Evolutionary conservation across 73 alveolate species (phyloP).

Genomic region (Durusdinium trenchii): DNA sequence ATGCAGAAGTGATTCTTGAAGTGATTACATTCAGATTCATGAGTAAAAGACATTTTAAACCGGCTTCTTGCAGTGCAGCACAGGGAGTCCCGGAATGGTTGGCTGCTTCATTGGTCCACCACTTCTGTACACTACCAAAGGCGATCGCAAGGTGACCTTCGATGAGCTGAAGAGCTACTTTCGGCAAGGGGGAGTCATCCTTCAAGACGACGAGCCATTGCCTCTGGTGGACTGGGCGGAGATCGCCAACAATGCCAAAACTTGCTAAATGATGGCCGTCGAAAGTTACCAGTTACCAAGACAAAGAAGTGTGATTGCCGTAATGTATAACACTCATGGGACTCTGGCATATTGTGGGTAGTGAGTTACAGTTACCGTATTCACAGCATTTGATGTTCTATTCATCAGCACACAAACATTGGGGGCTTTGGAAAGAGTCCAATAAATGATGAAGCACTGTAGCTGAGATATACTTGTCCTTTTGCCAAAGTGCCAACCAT

Average conservation of each 20-base stretch:
- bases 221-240: not conserved
- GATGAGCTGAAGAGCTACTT: slow-evolving; percentile 60
- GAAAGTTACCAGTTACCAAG: too few relatives aligned
- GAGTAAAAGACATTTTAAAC: not conserved
- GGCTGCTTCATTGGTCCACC: not conserved
- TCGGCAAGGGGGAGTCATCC: slow-evolving; percentile 12
- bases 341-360: too few relatives aligned
- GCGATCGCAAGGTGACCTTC: slow-evolving; percentile 67
- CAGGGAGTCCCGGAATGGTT: not conserved
- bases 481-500: too few relatives aligned
- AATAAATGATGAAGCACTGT: too few relatives aligned
- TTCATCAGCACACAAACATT: too few relatives aligned
- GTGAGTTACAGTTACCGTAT: too few relatives aligned
- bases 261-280: too few relatives aligned
- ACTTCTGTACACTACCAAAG: not conserved
- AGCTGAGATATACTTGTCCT: too few relatives aligned
- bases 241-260: slow-evolving; percentile 47
- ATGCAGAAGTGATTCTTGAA: not conserved
- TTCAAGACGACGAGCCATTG: not conserved
- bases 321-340: too few relatives aligned
- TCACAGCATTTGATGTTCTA: too few relatives aligned
- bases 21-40: not conserved
- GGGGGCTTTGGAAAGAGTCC: too few relatives aligned
- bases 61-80: not conserved
- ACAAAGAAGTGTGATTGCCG: too few relatives aligned